phyloP scores from a whole-genome alignment of 2,329 filamentous ascomycete species.

The Aspergillus floridensis region DNA sequence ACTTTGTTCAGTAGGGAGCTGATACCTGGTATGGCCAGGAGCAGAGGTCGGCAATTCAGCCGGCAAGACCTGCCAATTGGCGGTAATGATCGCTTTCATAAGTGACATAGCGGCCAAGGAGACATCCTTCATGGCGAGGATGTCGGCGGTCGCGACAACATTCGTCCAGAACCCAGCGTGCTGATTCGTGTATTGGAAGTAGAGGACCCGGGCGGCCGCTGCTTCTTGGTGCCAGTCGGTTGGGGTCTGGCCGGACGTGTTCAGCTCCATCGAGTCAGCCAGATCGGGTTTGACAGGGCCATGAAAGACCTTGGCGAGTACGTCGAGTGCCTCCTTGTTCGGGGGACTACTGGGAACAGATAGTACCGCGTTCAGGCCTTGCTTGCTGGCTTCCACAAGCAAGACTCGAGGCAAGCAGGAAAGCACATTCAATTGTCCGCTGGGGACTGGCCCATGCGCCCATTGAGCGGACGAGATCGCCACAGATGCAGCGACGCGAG shows the following conservation, averaged over 20 bases:
- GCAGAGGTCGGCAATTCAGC: constrained; percentile 25
- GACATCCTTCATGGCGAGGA: constrained; percentile 56
- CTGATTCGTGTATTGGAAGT: constrained; percentile 53
- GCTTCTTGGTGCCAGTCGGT: constrained; percentile 48
- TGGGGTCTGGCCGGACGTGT: constrained; percentile 32
- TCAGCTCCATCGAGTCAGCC: constrained; percentile 32
- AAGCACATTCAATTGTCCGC: constrained; percentile 57
- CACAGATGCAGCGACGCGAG: constrained; percentile 48
- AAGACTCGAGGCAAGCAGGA: constrained; percentile 55
- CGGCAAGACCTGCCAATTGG: constrained; percentile 51
- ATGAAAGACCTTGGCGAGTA: constrained; percentile 56
- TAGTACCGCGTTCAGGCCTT: constrained; percentile 45
- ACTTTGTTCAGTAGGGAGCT: constrained; percentile 41
- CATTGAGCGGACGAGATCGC: constrained; percentile 47
- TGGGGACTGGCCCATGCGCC: constrained; percentile 55
- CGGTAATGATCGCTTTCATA: constrained; percentile 52
- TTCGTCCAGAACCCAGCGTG: constrained; percentile 54
- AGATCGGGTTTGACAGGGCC: constrained; percentile 43
- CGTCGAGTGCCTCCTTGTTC: constrained; percentile 54
- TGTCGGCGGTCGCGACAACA: constrained; percentile 54
- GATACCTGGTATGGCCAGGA: constrained; percentile 27
- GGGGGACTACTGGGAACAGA: constrained; percentile 53
- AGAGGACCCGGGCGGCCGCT: constrained; percentile 54
- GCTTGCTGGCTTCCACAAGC: constrained; percentile 47
- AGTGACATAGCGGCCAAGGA: constrained; percentile 56